Evolutionary conservation across 345 rosid species (phyloP).

Genomic region (Turritis glabra): DNA sequence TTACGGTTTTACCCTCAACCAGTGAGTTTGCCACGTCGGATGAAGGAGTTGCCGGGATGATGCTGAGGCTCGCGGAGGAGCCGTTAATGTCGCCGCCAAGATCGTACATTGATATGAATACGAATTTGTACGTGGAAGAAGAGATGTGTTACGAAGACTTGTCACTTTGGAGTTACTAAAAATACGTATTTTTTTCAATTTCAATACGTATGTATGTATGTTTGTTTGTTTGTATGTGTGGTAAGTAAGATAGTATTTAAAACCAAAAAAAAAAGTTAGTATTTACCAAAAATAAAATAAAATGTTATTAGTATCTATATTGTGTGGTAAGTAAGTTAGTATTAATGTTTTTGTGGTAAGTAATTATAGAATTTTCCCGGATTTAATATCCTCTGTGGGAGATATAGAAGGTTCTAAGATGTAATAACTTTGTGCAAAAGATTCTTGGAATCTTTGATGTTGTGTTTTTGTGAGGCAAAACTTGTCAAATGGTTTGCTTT

Average conservation of each 20-base stretch:
- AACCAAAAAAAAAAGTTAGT: too few species aligned
- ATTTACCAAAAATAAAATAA: too few species aligned
- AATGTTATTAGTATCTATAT: too few species aligned
- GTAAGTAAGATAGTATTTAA: neutral
- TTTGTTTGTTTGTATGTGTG: neutral
- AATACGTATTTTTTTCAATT: neutral
- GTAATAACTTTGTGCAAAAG: slow-evolving; percentile 17
- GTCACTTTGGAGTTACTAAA: slow-evolving; percentile 45
- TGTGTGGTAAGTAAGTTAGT: neutral
- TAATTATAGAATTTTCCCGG: neutral
- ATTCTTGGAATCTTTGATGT: slow-evolving; percentile 24
- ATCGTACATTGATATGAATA: slow-evolving; percentile 4
- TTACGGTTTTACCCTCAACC: slow-evolving; percentile 20
- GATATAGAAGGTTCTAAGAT: slow-evolving; percentile 1
- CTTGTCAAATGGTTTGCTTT: slow-evolving; percentile 8
- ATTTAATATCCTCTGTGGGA: neutral
- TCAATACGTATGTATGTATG: neutral
- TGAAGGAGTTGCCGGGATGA: slow-evolving; percentile 1
- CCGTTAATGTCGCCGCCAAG: slow-evolving; percentile 67
- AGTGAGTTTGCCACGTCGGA: neutral
- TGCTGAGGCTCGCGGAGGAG: slow-evolving; percentile 54
- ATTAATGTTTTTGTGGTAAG: too few species aligned
- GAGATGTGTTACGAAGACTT: slow-evolving; percentile 31
- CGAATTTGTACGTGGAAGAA: slow-evolving; percentile 15
- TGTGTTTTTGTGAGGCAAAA: slow-evolving; percentile 2